Conservation (phyloP, 2,329 filamentous ascomycete species). For the Rutstroemia sp. region DNA sequence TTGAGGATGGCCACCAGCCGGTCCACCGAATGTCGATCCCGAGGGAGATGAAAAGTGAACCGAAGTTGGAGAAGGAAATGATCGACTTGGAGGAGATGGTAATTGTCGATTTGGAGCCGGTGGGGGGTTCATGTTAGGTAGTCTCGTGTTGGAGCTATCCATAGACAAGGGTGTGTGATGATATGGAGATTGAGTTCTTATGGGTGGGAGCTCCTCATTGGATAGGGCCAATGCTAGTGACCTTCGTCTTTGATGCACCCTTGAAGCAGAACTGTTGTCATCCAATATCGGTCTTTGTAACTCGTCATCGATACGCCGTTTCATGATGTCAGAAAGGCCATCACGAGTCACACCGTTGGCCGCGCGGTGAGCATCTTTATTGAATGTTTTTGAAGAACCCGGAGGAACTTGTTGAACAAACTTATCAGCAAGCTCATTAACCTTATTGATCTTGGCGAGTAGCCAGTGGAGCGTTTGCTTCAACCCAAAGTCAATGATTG, state of each 20-base stretch:
- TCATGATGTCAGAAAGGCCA: constrained; percentile 22
- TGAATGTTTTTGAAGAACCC: constrained; percentile 4
- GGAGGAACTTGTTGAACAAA: constrained; percentile 21
- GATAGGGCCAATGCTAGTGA: constrained; percentile 14
- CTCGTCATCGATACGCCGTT: constrained; percentile 20
- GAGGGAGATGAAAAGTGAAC: constrained; percentile 25
- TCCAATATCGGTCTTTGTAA: constrained; percentile 12
- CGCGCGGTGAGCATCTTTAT: constrained; percentile 10
- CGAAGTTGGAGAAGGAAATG: constrained; percentile 26
- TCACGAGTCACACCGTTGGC: constrained; percentile 12
- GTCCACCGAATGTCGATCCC: constrained; percentile 17
- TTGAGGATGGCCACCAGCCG: constrained; percentile 14
- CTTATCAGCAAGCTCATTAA: constrained; percentile 26
- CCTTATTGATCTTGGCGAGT: constrained; percentile 23
- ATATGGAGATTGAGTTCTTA: constrained; percentile 20
- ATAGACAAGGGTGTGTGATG: constrained; percentile 7
- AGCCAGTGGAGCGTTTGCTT: constrained; percentile 25
- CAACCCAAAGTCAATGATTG: constrained; percentile 23
- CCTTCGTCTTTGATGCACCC: constrained; percentile 17
- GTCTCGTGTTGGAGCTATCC: constrained; percentile 12
- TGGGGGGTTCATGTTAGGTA: constrained; percentile 27
- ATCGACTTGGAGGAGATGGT: constrained; percentile 26
- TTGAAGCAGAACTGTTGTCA: constrained; percentile 14
- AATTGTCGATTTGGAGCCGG: constrained; percentile 25
- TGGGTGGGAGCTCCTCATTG: constrained; percentile 18